Percentiles rank a stretch among this genome's conserved stretches.
Conservation (phyloP, 768 basidiomycete species). For the Tylopilus felleus region DNA sequence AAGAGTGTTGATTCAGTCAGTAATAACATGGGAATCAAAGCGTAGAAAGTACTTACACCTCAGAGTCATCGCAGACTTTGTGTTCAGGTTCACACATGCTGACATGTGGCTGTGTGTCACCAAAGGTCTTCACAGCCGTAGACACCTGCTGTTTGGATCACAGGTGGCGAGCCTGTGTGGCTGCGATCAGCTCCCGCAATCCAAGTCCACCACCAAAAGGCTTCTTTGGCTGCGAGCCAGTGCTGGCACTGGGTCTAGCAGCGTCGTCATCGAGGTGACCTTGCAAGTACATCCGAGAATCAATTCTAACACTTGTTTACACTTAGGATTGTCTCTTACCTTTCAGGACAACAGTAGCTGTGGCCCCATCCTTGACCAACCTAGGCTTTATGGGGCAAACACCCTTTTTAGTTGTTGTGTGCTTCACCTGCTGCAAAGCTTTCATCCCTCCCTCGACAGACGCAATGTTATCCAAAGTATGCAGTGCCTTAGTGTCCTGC, state of each 20-base stretch:
- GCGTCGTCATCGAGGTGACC: too few relatives aligned
- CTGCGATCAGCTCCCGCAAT: neutral
- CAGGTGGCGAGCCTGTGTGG: neutral
- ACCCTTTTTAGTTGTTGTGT: neutral
- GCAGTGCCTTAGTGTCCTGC: neutral
- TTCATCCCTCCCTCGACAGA: neutral
- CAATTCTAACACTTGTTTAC: neutral
- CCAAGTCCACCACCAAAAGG: neutral
- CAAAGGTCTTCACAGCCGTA: neutral
- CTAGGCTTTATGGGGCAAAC: neutral
- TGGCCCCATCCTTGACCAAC: neutral
- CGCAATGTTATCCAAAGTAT: neutral
- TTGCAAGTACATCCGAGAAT: too few relatives aligned
- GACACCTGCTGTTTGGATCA: neutral
- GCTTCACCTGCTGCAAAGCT: neutral
- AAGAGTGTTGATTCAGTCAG: neutral
- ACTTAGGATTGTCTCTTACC: neutral
- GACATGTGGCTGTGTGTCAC: neutral
- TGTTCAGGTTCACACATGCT: neutral
- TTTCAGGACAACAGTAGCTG: neutral
- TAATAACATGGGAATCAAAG: too few relatives aligned
- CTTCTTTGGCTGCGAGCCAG: too few relatives aligned
- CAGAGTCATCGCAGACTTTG: neutral
- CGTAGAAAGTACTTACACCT: too few relatives aligned
- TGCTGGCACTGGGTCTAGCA: too few relatives aligned